These are phyloP conservation scores for Pichia californica DNA, from an alignment of 805 yeast genomes.

Conservation along the genomic window DNA sequence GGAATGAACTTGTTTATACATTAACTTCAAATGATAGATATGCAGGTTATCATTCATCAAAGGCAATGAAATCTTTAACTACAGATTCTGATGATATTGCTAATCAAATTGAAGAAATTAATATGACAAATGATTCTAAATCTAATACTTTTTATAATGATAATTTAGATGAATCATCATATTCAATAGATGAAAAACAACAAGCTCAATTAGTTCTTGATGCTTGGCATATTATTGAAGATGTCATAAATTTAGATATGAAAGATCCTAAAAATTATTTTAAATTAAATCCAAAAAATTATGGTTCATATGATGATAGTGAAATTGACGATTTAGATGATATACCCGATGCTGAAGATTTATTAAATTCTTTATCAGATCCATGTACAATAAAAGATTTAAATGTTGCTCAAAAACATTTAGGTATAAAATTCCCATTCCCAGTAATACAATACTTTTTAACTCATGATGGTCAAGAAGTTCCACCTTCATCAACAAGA, in stretches of 20 bases:
- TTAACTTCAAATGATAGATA: constrained; percentile 63
- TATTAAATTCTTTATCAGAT: constrained; percentile 27
- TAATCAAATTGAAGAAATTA: neutral
- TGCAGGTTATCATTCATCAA: constrained; percentile 48
- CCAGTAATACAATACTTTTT: constrained; percentile 68
- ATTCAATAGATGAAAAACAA: constrained; percentile 8
- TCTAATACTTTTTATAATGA: neutral
- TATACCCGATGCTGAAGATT: constrained; percentile 65
- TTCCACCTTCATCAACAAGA: constrained; percentile 58
- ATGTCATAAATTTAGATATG: constrained; percentile 54
- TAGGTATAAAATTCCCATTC: constrained; percentile 62
- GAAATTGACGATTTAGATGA: constrained; percentile 54
- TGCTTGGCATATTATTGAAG: constrained; percentile 43
- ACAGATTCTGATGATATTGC: constrained; percentile 21
- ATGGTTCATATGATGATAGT: constrained; percentile 29
- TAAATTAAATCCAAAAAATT: constrained; percentile 20
- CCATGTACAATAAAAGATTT: constrained; percentile 73
- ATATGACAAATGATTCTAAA: neutral
- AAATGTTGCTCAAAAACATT: constrained; percentile 69
- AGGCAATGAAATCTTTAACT: constrained; percentile 6
- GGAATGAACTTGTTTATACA: constrained; percentile 57
- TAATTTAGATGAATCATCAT: neutral
- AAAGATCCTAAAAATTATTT: neutral
- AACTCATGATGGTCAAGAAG: constrained; percentile 84
- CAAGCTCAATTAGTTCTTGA: constrained; percentile 11